Evolutionary conservation across 2,329 filamentous ascomycete species (phyloP), one percentile per base, ranked within the genome.

Genomic region (Penicillium sp.): DNA sequence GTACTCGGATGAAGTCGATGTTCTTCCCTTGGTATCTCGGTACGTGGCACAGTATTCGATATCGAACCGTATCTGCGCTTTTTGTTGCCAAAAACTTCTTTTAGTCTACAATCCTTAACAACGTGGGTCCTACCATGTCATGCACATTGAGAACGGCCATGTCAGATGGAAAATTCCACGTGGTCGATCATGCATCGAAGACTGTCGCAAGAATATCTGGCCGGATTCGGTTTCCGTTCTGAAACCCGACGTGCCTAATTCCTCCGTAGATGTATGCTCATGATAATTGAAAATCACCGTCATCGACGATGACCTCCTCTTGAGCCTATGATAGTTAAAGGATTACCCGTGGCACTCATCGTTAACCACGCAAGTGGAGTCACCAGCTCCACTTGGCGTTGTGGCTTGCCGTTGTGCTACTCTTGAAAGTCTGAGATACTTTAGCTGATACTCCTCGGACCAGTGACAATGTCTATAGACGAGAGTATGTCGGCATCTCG

Each of bases 161-260:
- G 10, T 4, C 28, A 35, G 48, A 51, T 35, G 48, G 46, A 51
- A 6, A 35, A 51, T 35, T 35, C 28, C 48, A 35, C 48, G 30
- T 51, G 48, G 48, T 51, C 2, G 28, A 51, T 51, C 28, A 35
- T 51, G 22, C 8, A 35, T 25, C 10, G n/a, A 35, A 22, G 3
- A 16, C 35, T 35, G n/a, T 25, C 4, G 35, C 48, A 22, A n/a
- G 28, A 6, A 51, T 51, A n/a, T 28, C 28, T 35, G 26, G 11
- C n/a, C 48, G 48, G 48, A 51, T 51, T 33, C 48, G 48, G 19
- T 35, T n/a, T 51, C 48, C 48, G 28, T 51, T 35, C 25, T 30
- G 30, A 26, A 26, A 2, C 7, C 8, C 10, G 14, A 46, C 26
- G 25, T 10, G 7, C 8, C 10, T 11, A 11, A 11, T 2, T 16